Evolutionary conservation across 2,329 filamentous ascomycete genomes (phyloP).

Genomic region (Phyllachora maydis): DNA sequence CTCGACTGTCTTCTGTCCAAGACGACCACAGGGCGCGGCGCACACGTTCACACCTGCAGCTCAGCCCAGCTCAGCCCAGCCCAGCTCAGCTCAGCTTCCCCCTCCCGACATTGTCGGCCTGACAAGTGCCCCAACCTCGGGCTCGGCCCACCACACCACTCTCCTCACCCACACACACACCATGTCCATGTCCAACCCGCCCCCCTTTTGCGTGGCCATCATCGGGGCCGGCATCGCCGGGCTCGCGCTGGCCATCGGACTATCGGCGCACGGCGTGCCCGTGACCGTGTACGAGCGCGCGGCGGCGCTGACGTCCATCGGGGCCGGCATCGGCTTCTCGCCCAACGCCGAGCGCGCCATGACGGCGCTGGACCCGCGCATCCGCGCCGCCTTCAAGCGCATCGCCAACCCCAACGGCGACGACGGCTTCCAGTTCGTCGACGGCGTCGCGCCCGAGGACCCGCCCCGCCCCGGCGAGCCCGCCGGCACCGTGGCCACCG

Average conservation of each 20-base stretch:
- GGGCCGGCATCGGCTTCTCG: slow-evolving; percentile 28
- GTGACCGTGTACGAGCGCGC: slow-evolving; percentile 26
- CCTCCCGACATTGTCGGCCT: too few species aligned
- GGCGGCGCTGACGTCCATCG: slow-evolving; percentile 19
- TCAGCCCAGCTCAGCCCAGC: too few species aligned
- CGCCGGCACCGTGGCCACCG: too few species aligned
- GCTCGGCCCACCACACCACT: too few species aligned
- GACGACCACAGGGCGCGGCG: too few species aligned
- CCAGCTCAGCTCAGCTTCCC: too few species aligned
- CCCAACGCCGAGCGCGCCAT: slow-evolving; percentile 28
- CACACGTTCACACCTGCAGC: too few species aligned
- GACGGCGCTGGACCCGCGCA: slow-evolving; percentile 13
- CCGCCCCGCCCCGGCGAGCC: slow-evolving; percentile 3
- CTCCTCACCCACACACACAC: too few species aligned
- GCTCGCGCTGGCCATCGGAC: slow-evolving; percentile 22
- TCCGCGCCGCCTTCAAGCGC: slow-evolving; percentile 15
- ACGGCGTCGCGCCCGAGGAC: slow-evolving; percentile 10
- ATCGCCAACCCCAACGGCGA: slow-evolving; percentile 16
- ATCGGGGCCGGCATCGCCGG: slow-evolving; percentile 30
- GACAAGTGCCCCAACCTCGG: too few species aligned
- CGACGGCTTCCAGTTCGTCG: slow-evolving; percentile 21
- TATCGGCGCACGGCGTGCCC: slow-evolving; percentile 18
- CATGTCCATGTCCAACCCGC: too few species aligned
- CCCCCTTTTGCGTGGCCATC: slow-evolving; percentile 24
- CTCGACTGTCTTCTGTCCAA: too few species aligned